Percentiles rank a stretch among this genome's conserved stretches.
phyloP scores from a whole-genome alignment of 352 stramenopile genomes.

The Phytophthora sp. region DNA sequence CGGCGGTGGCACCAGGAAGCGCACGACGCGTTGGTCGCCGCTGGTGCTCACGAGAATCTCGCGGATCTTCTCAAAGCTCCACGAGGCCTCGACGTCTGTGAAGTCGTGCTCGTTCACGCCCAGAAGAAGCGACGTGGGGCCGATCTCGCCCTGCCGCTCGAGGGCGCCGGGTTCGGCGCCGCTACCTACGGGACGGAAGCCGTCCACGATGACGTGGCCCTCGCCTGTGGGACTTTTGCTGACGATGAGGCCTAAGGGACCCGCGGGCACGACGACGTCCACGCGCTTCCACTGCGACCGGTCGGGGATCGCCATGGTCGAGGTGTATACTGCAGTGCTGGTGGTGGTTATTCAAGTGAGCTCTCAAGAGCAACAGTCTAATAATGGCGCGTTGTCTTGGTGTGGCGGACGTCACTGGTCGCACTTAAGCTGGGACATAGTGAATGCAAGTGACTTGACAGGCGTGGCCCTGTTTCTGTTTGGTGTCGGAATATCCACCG shows the following conservation, averaged over 20 bases:
- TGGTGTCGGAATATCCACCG: constrained; percentile 7
- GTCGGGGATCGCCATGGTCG: constrained; percentile 20
- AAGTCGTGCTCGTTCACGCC: constrained; percentile 83
- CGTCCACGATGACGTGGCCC: constrained; percentile 71
- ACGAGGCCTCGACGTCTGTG: constrained; percentile 30
- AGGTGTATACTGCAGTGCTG: not conserved
- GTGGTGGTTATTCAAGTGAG: not conserved
- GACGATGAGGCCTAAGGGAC: constrained; percentile 79
- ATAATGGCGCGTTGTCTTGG: constrained; percentile 6
- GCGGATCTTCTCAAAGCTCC: constrained; percentile 73
- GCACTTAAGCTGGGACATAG: constrained; percentile 1
- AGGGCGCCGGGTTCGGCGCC: constrained; percentile 52
- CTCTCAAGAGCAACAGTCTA: constrained; percentile 13
- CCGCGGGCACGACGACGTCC: constrained; percentile 68
- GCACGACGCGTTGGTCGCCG: constrained; percentile 57
- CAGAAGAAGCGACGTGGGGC: constrained; percentile 54
- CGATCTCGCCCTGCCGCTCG: constrained; percentile 47
- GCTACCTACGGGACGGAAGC: constrained; percentile 66
- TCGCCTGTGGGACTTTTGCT: constrained; percentile 51
- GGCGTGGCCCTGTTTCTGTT: not conserved
- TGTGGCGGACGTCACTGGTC: not conserved
- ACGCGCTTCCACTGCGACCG: constrained; percentile 54
- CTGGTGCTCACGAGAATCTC: constrained; percentile 77
- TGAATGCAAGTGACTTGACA: constrained; percentile 7
- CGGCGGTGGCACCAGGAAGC: constrained; percentile 64